A percentile compares a stretch with the other conserved stretches of the same genome.
phyloP scores from a whole-genome alignment of 2,329 filamentous ascomycete species.

The Corinectria fuckeliana region DNA sequence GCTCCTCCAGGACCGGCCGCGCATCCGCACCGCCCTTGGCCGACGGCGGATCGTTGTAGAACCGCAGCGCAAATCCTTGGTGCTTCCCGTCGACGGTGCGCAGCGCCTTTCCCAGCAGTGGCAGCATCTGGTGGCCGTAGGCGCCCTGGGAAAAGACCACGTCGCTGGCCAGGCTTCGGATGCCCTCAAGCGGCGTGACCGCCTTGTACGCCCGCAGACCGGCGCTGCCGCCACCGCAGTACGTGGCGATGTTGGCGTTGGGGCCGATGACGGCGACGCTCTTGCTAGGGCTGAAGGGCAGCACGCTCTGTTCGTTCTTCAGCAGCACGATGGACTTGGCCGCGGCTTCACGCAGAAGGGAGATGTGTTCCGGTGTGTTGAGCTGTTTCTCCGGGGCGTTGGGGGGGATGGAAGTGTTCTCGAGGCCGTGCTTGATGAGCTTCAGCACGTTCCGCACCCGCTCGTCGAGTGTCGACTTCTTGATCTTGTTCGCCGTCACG shows the following conservation, averaged over 20 bases:
- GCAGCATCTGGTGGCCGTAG: conserved; percentile 43
- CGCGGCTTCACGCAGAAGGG: conserved; percentile 48
- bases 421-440: conserved; percentile 36
- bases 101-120: conserved; percentile 37
- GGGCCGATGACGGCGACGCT: conserved; percentile 59
- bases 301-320: conserved; percentile 17
- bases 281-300: conserved; percentile 11
- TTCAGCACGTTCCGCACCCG: conserved; percentile 42
- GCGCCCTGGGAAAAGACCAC: conserved; percentile 36
- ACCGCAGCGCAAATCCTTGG: conserved; percentile 34
- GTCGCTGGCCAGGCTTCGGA: conserved; percentile 29
- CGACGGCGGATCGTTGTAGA: conserved; percentile 31
- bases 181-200: conserved; percentile 41
- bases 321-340: conserved; percentile 65
- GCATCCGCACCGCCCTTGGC: not conserved
- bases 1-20: conserved; percentile 28
- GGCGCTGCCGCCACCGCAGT: conserved; percentile 43
- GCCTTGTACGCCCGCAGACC: conserved; percentile 41
- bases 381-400: conserved; percentile 22
- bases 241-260: conserved; percentile 51
- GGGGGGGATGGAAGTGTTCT: conserved; percentile 17
- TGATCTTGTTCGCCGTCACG: conserved; percentile 38
- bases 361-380: conserved; percentile 33
- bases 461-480: conserved; percentile 35
- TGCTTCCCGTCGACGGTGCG: conserved; percentile 28